Evolutionary conservation across 805 yeast genomes (phyloP).

Genomic region (Peterozyma xylosa): DNA sequence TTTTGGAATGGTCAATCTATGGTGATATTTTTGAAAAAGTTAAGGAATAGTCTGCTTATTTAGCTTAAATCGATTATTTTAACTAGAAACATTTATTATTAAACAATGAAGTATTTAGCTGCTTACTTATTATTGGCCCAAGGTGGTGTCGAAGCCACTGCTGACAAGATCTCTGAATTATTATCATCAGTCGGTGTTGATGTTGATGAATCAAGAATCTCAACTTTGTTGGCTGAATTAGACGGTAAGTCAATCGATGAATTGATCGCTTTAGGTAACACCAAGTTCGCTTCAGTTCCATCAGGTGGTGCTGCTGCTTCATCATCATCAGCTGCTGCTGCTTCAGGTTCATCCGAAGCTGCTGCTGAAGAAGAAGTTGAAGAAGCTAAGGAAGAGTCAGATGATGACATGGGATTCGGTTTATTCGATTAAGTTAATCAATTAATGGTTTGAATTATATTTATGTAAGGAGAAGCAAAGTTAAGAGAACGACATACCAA

Average conservation of each 20-base stretch:
- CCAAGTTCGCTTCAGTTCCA: slow-evolving; percentile 96
- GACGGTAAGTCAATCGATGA: slow-evolving; percentile 91
- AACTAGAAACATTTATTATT: not conserved
- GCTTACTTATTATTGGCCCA: slow-evolving; percentile 97
- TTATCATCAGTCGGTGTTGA: slow-evolving; percentile 95
- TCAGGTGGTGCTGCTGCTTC: slow-evolving; percentile 96
- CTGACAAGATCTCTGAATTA: slow-evolving; percentile 81
- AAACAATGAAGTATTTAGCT: slow-evolving; percentile 90
- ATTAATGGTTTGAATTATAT: no score
- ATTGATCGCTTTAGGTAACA: slow-evolving; percentile 89
- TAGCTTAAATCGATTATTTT: slow-evolving; percentile 46
- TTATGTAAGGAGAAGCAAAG: no score
- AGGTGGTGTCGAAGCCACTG: slow-evolving; percentile 90
- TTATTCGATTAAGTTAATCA: slow-evolving; percentile 24
- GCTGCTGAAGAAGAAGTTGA: slow-evolving; percentile 70
- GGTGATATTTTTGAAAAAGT: slow-evolving; percentile 4
- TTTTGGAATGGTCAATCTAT: no score
- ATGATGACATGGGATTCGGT: slow-evolving; percentile 71
- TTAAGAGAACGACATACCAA: not conserved
- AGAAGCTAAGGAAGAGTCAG: slow-evolving; percentile 55
- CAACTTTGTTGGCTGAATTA: slow-evolving; percentile 72
- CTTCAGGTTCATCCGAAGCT: slow-evolving; percentile 63
- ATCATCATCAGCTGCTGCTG: slow-evolving; percentile 62
- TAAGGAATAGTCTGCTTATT: slow-evolving; percentile 78
- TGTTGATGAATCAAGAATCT: slow-evolving; percentile 82